phyloP scores from a whole-genome alignment of 495 filamentous ascomycete species.

The Podospora pseudopauciseta region DNA sequence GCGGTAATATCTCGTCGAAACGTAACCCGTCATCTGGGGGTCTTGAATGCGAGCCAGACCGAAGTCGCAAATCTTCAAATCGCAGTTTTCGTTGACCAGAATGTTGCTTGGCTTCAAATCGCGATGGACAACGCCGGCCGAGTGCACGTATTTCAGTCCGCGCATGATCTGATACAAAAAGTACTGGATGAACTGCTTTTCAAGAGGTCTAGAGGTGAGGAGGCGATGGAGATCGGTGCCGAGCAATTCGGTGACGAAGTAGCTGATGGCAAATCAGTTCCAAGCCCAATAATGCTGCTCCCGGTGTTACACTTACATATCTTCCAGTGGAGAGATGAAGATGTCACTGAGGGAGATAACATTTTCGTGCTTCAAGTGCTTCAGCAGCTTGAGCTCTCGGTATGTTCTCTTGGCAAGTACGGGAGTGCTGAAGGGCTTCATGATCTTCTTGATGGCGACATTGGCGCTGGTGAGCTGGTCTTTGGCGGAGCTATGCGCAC shows the following conservation, averaged over 20 bases:
- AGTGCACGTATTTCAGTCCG: constrained; percentile 98
- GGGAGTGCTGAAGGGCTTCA: constrained; percentile 99
- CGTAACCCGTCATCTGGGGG: constrained; percentile 99
- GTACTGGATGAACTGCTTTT: constrained; percentile 99
- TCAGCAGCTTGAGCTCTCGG: constrained; percentile 92
- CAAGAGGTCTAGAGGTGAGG: constrained; percentile 88
- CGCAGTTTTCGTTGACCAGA: constrained; percentile 98
- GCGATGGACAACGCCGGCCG: constrained; percentile 93
- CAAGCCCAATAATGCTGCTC: background rate
- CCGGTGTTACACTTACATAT: constrained; percentile 65
- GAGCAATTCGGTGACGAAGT: constrained; percentile 96
- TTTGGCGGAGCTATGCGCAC: constrained; percentile 72
- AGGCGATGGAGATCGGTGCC: constrained; percentile 95
- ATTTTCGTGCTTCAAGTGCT: constrained; percentile 96
- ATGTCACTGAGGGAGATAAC: constrained; percentile 98
- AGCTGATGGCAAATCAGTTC: constrained; percentile 52
- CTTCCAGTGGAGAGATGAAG: constrained; percentile 97
- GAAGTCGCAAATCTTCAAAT: constrained; percentile 99
- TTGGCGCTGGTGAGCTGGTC: constrained; percentile 94
- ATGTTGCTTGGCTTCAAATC: constrained; percentile 99
- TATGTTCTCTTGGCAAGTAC: constrained; percentile 97
- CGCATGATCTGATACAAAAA: constrained; percentile 98
- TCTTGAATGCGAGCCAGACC: constrained; percentile 96
- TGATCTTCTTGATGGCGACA: constrained; percentile 99
- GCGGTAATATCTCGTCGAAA: constrained; percentile 97